Conservation (phyloP, 495 filamentous ascomycete genomes). For the Aspergillus hancockii region DNA sequence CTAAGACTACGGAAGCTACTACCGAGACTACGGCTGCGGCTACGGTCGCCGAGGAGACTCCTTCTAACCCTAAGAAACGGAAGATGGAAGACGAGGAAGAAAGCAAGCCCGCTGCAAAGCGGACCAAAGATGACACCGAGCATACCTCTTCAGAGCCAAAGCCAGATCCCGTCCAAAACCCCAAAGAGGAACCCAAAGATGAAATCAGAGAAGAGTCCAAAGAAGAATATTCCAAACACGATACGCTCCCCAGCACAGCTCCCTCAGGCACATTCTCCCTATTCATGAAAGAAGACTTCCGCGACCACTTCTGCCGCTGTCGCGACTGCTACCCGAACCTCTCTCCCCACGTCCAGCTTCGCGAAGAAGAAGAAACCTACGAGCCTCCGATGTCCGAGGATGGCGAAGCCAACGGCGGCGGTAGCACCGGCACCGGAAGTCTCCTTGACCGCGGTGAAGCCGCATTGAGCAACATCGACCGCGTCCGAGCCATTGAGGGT, state of each 20-base stretch:
- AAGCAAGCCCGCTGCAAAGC: slow-evolving; percentile 55
- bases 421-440: slow-evolving; percentile 66
- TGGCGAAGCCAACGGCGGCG: slow-evolving; percentile 43
- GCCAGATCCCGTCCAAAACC: slow-evolving; percentile 8
- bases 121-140: slow-evolving; percentile 46
- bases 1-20: slow-evolving; percentile 13
- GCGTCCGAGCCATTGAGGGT: slow-evolving; percentile 90
- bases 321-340: slow-evolving; percentile 74
- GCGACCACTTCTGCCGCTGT: slow-evolving; percentile 76
- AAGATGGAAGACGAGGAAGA: slow-evolving; percentile 67
- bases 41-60: slow-evolving; percentile 18
- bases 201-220: too few relatives aligned
- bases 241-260: slow-evolving; percentile 45
- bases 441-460: slow-evolving; percentile 87
- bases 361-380: slow-evolving; percentile 92
- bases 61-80: slow-evolving; percentile 63
- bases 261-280: slow-evolving; percentile 67
- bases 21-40: slow-evolving; percentile 12
- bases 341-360: slow-evolving; percentile 67
- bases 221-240: too few relatives aligned
- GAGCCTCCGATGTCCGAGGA: slow-evolving; percentile 79
- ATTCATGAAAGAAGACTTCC: slow-evolving; percentile 76
- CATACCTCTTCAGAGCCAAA: slow-evolving; percentile 7
- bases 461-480: slow-evolving; percentile 84
- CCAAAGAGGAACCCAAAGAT: slow-evolving; percentile 12